Evolutionary conservation across 257 asterid genomes (phyloP), one percentile per base, ranked within the genome.

Genomic region (Scutellaria minor): DNA sequence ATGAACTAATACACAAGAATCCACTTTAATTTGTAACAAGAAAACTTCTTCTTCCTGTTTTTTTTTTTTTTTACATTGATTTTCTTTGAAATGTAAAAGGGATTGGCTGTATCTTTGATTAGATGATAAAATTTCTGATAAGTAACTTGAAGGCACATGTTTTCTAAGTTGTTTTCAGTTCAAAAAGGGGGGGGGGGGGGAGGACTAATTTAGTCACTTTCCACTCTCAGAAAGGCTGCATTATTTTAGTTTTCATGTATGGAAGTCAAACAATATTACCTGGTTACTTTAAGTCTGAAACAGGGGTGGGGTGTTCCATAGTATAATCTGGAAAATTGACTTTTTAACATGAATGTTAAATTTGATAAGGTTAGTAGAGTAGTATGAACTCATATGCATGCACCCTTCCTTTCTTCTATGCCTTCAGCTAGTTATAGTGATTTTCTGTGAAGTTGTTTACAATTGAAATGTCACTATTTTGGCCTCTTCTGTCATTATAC

Each of bases 201-300:
- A 0, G 18, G 18, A 0, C 18, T 18, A 18, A 18, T 24, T 24
- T 24, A 24, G 27, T 48, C 53, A 39, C 13, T 61, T 55, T 27
- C n/a, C 8, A 68, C 67, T 39, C 46, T 22, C 39, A 73, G 56
- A 52, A 13, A 45, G 64, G 59, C 60, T 54, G 66, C 66, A 41
- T 45, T 42, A 24, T 37, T 12, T 22, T 13, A 46, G 27, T 60
- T 14, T 9, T 47, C 5, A 59, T 24, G 27, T 24, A 24, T 24
- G 27, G 27, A 24, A 24, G 27, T 24, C 27, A 24, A 24, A 24
- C 27, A 24, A 24, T 24, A 24, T 24, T 24, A 24, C 27, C 27
- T 24, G 27, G 27, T 24, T 24, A 1, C 27, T 24, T 24, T 24
- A 24, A 40, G 59, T 27, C 35, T 54, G 48, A 59, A 24, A 6